Percentiles rank a stretch among this genome's conserved stretches.
These are phyloP conservation scores for Davidsoniella eucalypti DNA, from an alignment of 2,329 filamentous ascomycete genomes.

Conservation along the genomic window DNA sequence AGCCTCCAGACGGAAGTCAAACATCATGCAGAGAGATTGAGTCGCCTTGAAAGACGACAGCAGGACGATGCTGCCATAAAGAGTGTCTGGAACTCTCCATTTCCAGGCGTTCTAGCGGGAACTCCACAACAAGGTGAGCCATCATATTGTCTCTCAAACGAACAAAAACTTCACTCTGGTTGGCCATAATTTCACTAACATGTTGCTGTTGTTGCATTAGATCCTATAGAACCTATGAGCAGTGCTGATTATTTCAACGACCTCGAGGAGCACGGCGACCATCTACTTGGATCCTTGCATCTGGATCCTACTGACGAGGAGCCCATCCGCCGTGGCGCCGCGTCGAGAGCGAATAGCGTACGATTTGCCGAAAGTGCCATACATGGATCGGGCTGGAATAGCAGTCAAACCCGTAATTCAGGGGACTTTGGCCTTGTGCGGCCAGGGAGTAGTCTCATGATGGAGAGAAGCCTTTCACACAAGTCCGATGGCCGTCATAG, in stretches of 20 bases:
- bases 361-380: slow-evolving; percentile 93
- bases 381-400: slow-evolving; percentile 68
- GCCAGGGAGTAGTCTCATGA: slow-evolving; percentile 71
- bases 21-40: slow-evolving; percentile 46
- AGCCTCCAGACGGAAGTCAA: slow-evolving; percentile 56
- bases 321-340: slow-evolving; percentile 65
- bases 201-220: slow-evolving; percentile 4
- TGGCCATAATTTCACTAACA: background rate
- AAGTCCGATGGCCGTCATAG: slow-evolving; percentile 92
- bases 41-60: slow-evolving; percentile 48
- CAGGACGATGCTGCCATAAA: slow-evolving; percentile 54
- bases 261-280: slow-evolving; percentile 74
- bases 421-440: slow-evolving; percentile 65
- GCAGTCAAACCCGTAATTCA: slow-evolving; percentile 55
- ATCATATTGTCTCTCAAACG: background rate
- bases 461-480: slow-evolving; percentile 81
- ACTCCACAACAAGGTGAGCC: slow-evolving; percentile 72
- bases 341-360: slow-evolving; percentile 89
- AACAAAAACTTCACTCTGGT: background rate
- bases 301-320: slow-evolving; percentile 71
- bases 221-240: slow-evolving; percentile 4
- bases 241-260: slow-evolving; percentile 76
- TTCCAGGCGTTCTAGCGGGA: slow-evolving; percentile 68
- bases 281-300: slow-evolving; percentile 63
- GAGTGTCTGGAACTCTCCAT: slow-evolving; percentile 87